Percentiles rank a stretch among this genome's conserved stretches.
These are phyloP conservation scores for Oryza rufipogon DNA, from an alignment of 176 grass and related monocot genomes.

Conservation along the genomic window DNA sequence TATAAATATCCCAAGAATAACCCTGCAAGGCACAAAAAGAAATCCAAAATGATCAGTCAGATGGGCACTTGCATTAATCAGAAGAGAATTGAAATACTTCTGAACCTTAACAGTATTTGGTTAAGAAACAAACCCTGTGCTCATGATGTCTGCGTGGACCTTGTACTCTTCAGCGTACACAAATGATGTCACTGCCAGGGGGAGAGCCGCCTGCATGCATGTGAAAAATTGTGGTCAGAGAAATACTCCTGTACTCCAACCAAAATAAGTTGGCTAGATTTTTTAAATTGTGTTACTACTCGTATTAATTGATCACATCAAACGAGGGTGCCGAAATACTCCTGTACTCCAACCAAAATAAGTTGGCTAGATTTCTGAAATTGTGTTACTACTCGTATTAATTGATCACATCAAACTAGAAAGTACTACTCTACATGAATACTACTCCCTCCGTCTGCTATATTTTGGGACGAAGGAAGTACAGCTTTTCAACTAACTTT, in stretches of 20 bases:
- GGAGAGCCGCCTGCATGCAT: conserved; percentile 67
- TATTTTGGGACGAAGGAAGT: no score
- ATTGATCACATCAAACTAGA: background rate
- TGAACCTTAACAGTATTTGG: background rate
- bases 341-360: background rate
- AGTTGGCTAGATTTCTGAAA: background rate
- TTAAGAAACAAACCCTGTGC: conserved; percentile 63
- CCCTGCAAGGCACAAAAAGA: conserved; percentile 44
- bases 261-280: background rate
- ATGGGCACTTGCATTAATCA: background rate
- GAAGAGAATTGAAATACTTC: background rate
- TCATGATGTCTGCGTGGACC: conserved; percentile 93
- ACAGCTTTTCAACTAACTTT: conserved; percentile 20
- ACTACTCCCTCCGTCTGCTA: no score
- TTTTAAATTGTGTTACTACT: background rate
- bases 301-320: background rate
- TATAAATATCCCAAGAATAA: conserved; percentile 80
- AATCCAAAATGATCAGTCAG: background rate
- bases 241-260: background rate
- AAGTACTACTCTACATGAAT: background rate
- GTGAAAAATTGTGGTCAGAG: conserved; percentile 5
- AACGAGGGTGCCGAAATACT: background rate
- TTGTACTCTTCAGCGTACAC: conserved; percentile 94
- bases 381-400: background rate
- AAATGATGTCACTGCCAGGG: conserved; percentile 77